Percentiles rank a stretch among this genome's conserved stretches.
Evolutionary conservation across 768 basidiomycete genomes (phyloP).

Genomic region (Cystobasidium onofrii): DNA sequence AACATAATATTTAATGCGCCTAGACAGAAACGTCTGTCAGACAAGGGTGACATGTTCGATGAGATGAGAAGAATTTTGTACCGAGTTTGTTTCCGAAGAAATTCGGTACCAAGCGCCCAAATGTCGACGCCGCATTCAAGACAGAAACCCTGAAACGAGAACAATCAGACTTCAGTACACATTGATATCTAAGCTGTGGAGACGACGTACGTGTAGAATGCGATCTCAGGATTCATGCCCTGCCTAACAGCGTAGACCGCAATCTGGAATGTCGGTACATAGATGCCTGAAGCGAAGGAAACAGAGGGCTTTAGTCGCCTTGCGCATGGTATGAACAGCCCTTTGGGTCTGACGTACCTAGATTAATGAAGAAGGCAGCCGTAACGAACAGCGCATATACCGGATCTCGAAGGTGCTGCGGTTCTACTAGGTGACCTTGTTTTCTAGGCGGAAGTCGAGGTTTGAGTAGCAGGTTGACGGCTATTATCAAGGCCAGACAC

Average conservation of each 20-base stretch:
- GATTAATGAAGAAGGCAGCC: constrained; percentile 45
- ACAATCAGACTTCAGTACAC: not conserved
- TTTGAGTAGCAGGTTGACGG: constrained; percentile 49
- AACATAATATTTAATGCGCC: not conserved
- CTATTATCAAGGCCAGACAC: constrained; percentile 46
- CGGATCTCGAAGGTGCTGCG: constrained; percentile 34
- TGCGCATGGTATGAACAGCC: not conserved
- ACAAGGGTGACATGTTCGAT: too few relatives aligned
- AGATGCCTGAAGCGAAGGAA: constrained; percentile 37
- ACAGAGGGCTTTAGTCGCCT: not conserved
- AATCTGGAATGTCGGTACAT: constrained; percentile 48
- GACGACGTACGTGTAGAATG: constrained; percentile 38
- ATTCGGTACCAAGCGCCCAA: constrained; percentile 58
- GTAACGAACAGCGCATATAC: constrained; percentile 33
- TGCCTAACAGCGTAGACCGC: constrained; percentile 18
- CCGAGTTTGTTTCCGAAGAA: constrained; percentile 40
- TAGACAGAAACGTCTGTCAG: too few relatives aligned
- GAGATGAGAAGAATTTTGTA: not conserved
- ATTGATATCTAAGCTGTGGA: too few relatives aligned
- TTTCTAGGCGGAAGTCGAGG: constrained; percentile 48
- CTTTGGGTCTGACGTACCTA: constrained; percentile 15
- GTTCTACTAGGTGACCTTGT: constrained; percentile 36
- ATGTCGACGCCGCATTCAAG: constrained; percentile 58
- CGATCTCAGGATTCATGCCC: constrained; percentile 30
- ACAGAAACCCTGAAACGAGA: constrained; percentile 48